Conservation (phyloP, 2,329 filamentous ascomycete genomes). For the Chaetomiaceae sp. region DNA sequence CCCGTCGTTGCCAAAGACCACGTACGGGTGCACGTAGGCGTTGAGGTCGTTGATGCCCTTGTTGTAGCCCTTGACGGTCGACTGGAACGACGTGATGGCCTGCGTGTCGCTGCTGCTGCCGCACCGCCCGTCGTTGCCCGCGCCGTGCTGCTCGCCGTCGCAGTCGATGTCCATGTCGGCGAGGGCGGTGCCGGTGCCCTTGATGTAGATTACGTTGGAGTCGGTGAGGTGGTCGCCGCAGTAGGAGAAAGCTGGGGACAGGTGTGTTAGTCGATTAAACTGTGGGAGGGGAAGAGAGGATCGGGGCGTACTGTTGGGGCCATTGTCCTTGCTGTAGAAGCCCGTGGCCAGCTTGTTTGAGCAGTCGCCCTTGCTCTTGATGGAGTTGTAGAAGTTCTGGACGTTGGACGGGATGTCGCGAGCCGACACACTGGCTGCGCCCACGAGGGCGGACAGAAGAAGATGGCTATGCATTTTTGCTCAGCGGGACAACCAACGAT, state of each 20-base stretch:
- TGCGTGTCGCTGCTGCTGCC: slow-evolving; percentile 39
- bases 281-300: not conserved
- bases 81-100: slow-evolving; percentile 41
- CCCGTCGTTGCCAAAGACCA: slow-evolving; percentile 49
- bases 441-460: slow-evolving; percentile 9
- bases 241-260: slow-evolving; percentile 33
- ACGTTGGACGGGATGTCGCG: slow-evolving; percentile 12
- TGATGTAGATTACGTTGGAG: slow-evolving; percentile 41
- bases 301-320: slow-evolving; percentile 25
- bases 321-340: slow-evolving; percentile 31
- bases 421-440: slow-evolving; percentile 3
- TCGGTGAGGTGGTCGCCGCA: slow-evolving; percentile 39
- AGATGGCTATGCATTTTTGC: slow-evolving; percentile 1
- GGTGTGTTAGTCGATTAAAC: not conserved
- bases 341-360: slow-evolving; percentile 31
- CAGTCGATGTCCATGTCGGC: slow-evolving; percentile 58
- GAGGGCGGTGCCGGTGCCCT: slow-evolving; percentile 34
- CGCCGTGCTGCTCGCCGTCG: slow-evolving; percentile 44
- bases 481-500: not conserved
- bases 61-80: slow-evolving; percentile 34
- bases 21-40: slow-evolving; percentile 48
- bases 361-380: slow-evolving; percentile 4
- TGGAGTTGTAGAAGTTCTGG: slow-evolving; percentile 6
- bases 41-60: slow-evolving; percentile 42
- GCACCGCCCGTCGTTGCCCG: slow-evolving; percentile 41